Percentiles rank a stretch among this genome's conserved stretches.
These are phyloP conservation scores for Brassica cretica DNA, from an alignment of 345 rosid species.

Conservation along the genomic window DNA sequence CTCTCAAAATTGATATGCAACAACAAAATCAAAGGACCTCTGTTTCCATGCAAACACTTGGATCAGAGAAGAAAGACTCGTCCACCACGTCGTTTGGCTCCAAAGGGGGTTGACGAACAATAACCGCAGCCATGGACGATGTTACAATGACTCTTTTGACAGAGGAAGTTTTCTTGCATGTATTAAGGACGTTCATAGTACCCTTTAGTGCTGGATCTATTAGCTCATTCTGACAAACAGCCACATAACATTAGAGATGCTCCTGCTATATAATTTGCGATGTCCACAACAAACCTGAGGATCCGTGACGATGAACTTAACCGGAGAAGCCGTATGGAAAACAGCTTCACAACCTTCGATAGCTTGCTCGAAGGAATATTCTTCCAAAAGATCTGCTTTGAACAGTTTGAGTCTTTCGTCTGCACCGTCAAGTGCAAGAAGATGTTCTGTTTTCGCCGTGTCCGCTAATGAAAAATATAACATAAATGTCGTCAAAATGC, in stretches of 20 bases:
- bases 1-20: background rate
- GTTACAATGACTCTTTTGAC: conserved; percentile 55
- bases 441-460: conserved; percentile 34
- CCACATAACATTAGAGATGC: background rate
- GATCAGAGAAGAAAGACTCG: conserved; percentile 55
- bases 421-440: conserved; percentile 40
- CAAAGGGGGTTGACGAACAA: conserved; percentile 25
- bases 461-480: conserved; percentile 35
- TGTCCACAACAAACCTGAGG: conserved; percentile 38
- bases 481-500: conserved; percentile 3
- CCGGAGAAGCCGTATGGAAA: conserved; percentile 63
- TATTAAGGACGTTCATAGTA: conserved; percentile 49
- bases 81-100: conserved; percentile 42
- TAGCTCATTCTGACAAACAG: background rate
- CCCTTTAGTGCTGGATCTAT: conserved; percentile 50
- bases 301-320: conserved; percentile 32
- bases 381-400: conserved; percentile 41
- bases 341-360: conserved; percentile 60
- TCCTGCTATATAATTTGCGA: background rate
- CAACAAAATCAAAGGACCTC: conserved; percentile 29
- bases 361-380: conserved; percentile 42
- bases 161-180: conserved; percentile 46
- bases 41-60: conserved; percentile 31
- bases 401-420: conserved; percentile 40
- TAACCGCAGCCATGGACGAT: conserved; percentile 50